Base-by-base conservation (phyloP, 202 grass and related monocot genomes). In the Saccharum hybrid region DNA sequence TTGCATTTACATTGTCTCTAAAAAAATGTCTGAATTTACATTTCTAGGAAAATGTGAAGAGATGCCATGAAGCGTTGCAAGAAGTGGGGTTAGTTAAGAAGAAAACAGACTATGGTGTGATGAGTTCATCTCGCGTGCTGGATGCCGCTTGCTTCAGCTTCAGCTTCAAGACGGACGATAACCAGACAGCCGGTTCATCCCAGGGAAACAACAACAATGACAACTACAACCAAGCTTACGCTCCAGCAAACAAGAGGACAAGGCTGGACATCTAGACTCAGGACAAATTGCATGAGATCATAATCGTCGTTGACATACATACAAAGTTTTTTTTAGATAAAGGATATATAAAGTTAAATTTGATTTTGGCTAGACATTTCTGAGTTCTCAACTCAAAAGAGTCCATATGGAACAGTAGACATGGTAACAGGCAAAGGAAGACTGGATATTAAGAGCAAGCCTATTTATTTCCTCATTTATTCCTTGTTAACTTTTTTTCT, bases 1-100 rank as follows among this genome's bases (percentile, higher is more conserved):
- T 71, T 74, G 5, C 7, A 11, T 71, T 36, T 39, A 42, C 15
- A 71, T 26, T 57, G 38, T 80, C 46, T 81, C 56, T 76, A 51
- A 80, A 0, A 0, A 13, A n/a, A 22, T 34, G 48, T 72, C 8
- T 72, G 8, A 41, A 21, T 70, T 59, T 72, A 36, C 36, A 64
- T 80, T 64, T 84, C 46, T 42, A 94, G 92, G 81, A 76, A 59
- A 91, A 69, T 63, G 81, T 91, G 6, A 39, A 56, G 49, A 87
- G 33, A 62, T 91, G 92, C 66, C 54, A 68, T 77, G 89, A 83
- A 67, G 33, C 54, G 21, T 77, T 94, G 48, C 78, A 85, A 83
- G 78, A 82, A 37, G 78, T 83, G 81, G 63, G 40, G 73, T 72
- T 85, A 23, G 74, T 69, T 59, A 87, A 80, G 62, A 83, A 54